phyloP scores from a whole-genome alignment of 129 eudicot species.

The Saposhnikovia divaricata region DNA sequence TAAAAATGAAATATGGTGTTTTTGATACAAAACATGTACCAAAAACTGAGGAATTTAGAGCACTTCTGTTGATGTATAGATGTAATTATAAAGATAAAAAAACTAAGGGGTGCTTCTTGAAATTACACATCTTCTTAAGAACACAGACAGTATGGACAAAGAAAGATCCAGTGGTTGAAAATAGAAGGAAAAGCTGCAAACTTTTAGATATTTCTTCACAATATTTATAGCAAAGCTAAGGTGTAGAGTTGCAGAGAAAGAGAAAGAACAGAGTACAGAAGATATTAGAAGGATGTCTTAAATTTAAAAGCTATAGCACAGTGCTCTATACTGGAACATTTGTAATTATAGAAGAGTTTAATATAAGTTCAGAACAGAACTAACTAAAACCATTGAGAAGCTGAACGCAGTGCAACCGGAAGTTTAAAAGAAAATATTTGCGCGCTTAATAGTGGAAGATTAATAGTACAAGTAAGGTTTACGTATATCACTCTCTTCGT shows the following conservation, averaged over 20 bases:
- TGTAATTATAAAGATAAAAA: not conserved
- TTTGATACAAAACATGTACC: not conserved
- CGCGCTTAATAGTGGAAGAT: no score
- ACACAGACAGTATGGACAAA: not conserved
- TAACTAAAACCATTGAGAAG: constrained; percentile 2
- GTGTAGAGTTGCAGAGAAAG: constrained; percentile 6
- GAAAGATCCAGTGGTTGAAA: not conserved
- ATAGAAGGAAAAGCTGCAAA: not conserved
- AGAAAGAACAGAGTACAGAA: constrained; percentile 10
- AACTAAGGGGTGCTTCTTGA: not conserved
- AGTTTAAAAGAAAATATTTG: no score
- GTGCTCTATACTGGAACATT: not conserved
- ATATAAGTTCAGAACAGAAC: constrained; percentile 2
- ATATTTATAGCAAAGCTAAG: constrained; percentile 7
- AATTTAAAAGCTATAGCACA: constrained; percentile 4
- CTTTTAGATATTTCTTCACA: not conserved
- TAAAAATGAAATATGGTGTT: no score
- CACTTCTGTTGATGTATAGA: not conserved
- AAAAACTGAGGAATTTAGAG: not conserved
- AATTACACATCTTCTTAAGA: not conserved
- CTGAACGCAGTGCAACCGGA: not conserved
- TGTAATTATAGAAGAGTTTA: constrained; percentile 1
- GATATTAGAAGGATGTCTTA: not conserved
- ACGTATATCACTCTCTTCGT: no score
- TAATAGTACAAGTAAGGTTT: no score